Conservation (phyloP, 2,329 filamentous ascomycete genomes). For the Colletotrichum endophyticum region DNA sequence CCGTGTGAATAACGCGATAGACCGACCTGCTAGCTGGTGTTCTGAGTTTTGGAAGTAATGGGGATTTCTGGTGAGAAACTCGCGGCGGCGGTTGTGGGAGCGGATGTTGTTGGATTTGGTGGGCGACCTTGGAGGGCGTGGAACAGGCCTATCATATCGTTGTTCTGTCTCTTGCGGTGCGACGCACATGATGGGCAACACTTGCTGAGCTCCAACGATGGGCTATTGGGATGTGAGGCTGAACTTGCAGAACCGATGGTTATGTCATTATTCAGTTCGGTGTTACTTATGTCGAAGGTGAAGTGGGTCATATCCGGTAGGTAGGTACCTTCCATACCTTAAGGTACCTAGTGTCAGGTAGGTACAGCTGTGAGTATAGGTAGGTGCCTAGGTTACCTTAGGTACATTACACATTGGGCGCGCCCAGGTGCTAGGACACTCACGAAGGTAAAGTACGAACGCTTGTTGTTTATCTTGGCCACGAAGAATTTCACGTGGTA, state of each 20-base stretch:
- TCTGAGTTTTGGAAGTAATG: conserved; percentile 69
- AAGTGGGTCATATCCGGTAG: not conserved
- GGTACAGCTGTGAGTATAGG: not conserved
- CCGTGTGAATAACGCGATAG: not conserved
- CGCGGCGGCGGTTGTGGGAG: conserved; percentile 77
- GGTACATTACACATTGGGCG: not conserved
- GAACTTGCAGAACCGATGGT: not conserved
- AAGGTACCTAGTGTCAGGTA: not conserved
- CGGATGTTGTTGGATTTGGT: conserved; percentile 52
- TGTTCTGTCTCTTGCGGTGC: not conserved
- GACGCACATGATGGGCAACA: not conserved
- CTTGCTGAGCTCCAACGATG: not conserved
- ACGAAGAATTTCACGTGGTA: not conserved
- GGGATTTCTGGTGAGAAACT: conserved; percentile 75
- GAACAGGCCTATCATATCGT: conserved; percentile 41
- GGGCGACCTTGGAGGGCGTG: conserved; percentile 48
- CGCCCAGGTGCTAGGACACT: not conserved
- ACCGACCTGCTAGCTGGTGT: conserved; percentile 59
- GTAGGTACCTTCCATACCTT: not conserved
- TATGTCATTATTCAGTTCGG: not conserved
- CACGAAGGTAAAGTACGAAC: not conserved
- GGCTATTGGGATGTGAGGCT: not conserved
- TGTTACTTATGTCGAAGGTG: not conserved
- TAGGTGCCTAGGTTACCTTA: not conserved
- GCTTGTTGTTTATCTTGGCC: not conserved